phyloP scores from a whole-genome alignment of 1,284 basidiomycete genomes.

The Moniliophthora roreri region DNA sequence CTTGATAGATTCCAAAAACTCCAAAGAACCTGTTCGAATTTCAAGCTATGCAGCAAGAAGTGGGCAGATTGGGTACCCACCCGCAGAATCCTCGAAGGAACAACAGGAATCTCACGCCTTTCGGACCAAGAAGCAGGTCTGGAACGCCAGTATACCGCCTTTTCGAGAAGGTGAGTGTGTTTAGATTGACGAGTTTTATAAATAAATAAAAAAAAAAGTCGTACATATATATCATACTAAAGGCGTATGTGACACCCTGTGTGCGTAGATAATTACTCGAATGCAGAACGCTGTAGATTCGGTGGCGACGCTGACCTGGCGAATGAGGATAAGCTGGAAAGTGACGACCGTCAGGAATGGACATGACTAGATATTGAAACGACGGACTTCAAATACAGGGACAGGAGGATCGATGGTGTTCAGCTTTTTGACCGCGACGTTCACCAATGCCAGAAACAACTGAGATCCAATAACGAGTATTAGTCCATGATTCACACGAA shows the following conservation, averaged over 20 bases:
- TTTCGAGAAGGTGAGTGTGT: neutral
- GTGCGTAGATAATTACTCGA: neutral
- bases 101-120: constrained; percentile 50
- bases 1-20: constrained; percentile 69
- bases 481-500: constrained; percentile 52
- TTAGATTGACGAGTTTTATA: neutral
- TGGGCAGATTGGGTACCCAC: constrained; percentile 22
- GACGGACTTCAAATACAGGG: constrained; percentile 52
- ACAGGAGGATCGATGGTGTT: constrained; percentile 59
- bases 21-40: constrained; percentile 49
- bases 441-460: constrained; percentile 63
- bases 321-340: constrained; percentile 18
- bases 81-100: constrained; percentile 53
- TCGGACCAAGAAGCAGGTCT: constrained; percentile 58
- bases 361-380: neutral
- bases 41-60: neutral
- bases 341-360: neutral
- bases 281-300: neutral
- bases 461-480: constrained; percentile 60
- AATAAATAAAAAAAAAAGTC: neutral
- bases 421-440: constrained; percentile 60
- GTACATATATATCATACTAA: constrained; percentile 22
- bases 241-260: constrained; percentile 23
- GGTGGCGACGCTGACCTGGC: constrained; percentile 16
- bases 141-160: constrained; percentile 36